phyloP scores from a whole-genome alignment of 192 early-diverging fungal species.

The Coemansia sp. region DNA sequence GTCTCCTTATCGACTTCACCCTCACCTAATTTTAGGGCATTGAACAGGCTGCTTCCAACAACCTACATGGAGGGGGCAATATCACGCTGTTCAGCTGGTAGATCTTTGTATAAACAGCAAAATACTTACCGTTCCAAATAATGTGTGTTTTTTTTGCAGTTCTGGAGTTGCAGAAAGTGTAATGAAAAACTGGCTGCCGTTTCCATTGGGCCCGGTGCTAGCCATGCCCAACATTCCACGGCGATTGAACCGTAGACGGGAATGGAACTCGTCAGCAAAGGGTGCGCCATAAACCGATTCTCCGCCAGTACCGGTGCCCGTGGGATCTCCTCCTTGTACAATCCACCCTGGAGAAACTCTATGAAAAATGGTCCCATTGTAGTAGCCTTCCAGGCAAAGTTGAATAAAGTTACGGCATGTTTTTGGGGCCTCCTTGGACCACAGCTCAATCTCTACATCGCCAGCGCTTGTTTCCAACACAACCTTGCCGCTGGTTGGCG shows the following conservation, averaged over 20 bases:
- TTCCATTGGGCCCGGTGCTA: slow-evolving; percentile 75
- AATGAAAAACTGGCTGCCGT: slow-evolving; percentile 93
- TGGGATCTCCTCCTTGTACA: slow-evolving; percentile 93
- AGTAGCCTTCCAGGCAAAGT: slow-evolving; percentile 86
- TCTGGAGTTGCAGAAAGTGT: slow-evolving; percentile 81
- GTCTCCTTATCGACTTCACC: slow-evolving; percentile 70
- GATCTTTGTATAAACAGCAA: no score
- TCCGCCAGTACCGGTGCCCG: slow-evolving; percentile 74
- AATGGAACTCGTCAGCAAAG: slow-evolving; percentile 92
- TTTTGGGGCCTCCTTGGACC: slow-evolving; percentile 90
- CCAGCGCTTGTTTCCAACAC: slow-evolving; percentile 81
- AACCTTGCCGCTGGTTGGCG: slow-evolving; percentile 66
- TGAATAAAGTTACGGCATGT: slow-evolving; percentile 96
- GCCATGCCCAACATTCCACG: slow-evolving; percentile 90
- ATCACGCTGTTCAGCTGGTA: not conserved
- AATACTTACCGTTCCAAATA: slow-evolving; percentile 80
- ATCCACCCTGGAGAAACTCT: slow-evolving; percentile 87
- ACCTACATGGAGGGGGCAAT: slow-evolving; percentile 47
- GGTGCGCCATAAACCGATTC: slow-evolving; percentile 81
- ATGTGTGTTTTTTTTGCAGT: slow-evolving; percentile 83
- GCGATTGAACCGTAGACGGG: slow-evolving; percentile 81
- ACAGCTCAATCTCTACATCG: slow-evolving; percentile 88
- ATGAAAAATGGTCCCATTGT: slow-evolving; percentile 86
- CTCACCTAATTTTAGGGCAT: slow-evolving; percentile 81
- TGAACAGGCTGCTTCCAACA: slow-evolving; percentile 88